Evolutionary conservation across 1,284 basidiomycete species (phyloP), one percentile per base, ranked within the genome.

Genomic region (Golubevia pallescens): DNA sequence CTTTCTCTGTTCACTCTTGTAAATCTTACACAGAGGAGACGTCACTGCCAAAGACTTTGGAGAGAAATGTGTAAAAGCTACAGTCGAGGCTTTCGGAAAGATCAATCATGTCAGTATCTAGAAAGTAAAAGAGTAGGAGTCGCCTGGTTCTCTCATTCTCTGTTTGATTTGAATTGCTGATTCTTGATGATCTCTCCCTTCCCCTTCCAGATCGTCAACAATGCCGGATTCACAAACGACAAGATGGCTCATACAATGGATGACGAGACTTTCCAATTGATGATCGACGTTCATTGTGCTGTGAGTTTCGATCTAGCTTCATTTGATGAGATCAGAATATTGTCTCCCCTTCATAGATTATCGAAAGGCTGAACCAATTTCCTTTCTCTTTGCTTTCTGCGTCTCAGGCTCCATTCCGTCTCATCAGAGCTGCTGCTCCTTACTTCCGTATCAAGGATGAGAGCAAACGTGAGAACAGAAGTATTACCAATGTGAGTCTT

Each of bases 171-270:
- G 10, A 4, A 10, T 10, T 10, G 34, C 34, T 38, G 34, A 38
- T 10, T 10, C 34, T 38, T n/a, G n/a, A n/a, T n/a, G n/a, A 38
- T 38, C 10, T 38, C 34, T 10, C 34, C 3, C 34, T 38, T 38
- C 10, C 34, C 13, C 20, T 21, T n/a, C 5, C 54, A 56, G 1
- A 92, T 94, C 65, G 89, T 94, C 54, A 93, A 93, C 87, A 94
- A 94, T 73, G 91, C 93, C 63, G 93, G 93, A 55, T 94, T 94
- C 87, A 94, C 93, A 1, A 92, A 89, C 76, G 93, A 94, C 88
- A 87, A 83, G 86, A 94, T 94, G 93, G 87, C 93, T 54, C 93
- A 94, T 87, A 93, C 92, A 2, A 93, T 91, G 74, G 90, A 91
- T 6, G 93, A 94, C 85, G 92, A 93, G 53, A 90, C 90, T 0